Evolutionary conservation across 495 filamentous ascomycete species (phyloP).

Genomic region (Mycothermus thermophilus): DNA sequence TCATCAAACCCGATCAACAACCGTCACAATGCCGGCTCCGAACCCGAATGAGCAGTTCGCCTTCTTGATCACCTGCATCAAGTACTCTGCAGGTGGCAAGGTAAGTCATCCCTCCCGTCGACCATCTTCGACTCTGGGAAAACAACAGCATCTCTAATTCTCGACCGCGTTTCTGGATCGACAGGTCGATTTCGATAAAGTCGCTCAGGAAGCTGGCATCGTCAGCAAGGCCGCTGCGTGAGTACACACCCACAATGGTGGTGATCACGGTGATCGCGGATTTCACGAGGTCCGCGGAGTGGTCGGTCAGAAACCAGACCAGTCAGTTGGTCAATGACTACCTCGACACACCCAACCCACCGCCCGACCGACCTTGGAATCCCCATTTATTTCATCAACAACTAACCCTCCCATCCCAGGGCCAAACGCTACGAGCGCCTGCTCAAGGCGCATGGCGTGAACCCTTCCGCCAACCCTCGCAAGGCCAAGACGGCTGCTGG

Average conservation of each 20-base stretch:
- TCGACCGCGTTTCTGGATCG: constrained; percentile 7
- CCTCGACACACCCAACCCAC: too few species aligned
- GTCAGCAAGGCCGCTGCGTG: constrained; percentile 54
- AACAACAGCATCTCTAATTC: constrained; percentile 1
- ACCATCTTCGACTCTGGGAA: neutral
- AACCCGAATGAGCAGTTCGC: constrained; percentile 43
- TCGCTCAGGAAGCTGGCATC: constrained; percentile 49
- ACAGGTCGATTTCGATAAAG: constrained; percentile 47
- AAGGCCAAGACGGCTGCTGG: neutral
- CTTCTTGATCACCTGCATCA: constrained; percentile 52
- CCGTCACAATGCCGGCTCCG: constrained; percentile 32
- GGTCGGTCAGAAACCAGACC: too few species aligned
- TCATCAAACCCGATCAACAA: neutral
- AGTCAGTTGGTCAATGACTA: too few species aligned
- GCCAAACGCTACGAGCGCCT: constrained; percentile 54
- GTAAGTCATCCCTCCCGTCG: constrained; percentile 28
- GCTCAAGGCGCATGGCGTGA: constrained; percentile 42
- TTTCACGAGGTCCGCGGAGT: too few species aligned
- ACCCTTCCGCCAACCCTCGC: neutral
- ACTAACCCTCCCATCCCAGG: constrained; percentile 18
- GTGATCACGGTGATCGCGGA: too few species aligned
- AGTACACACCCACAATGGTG: too few species aligned
- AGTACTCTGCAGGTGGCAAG: constrained; percentile 40
- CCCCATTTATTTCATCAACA: neutral
- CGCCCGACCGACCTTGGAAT: neutral